Evolutionary conservation across 352 stramenopile genomes (phyloP).

Genomic region (Phytopythium boreale): DNA sequence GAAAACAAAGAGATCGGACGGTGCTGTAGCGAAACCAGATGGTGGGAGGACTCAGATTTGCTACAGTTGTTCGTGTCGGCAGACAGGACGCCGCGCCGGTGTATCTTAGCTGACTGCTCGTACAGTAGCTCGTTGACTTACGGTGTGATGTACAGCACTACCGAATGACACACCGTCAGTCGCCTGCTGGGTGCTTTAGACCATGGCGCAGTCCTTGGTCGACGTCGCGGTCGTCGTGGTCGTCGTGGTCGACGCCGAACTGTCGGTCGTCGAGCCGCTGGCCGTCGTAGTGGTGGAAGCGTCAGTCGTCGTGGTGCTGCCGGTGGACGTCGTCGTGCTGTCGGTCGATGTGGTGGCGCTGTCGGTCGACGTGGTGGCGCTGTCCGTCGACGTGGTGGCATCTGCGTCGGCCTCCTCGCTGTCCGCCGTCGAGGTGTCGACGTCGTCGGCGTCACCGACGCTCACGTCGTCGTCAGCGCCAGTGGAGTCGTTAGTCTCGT

Average conservation of each 20-base stretch:
- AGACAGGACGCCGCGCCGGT: no score
- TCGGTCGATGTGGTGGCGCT: not conserved
- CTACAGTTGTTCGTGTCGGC: no score
- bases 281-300: slow-evolving; percentile 2
- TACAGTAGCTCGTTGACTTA: slow-evolving; percentile 1
- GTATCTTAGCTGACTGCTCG: no score
- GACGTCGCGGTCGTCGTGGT: slow-evolving; percentile 11
- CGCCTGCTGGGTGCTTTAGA: not conserved
- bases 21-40: no score
- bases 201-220: slow-evolving; percentile 29
- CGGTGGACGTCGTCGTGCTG: not conserved
- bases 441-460: slow-evolving; percentile 2
- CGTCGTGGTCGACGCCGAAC: slow-evolving; percentile 7
- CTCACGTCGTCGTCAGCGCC: not conserved
- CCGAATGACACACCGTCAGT: no score
- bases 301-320: slow-evolving; percentile 3
- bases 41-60: no score
- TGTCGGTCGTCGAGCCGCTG: not conserved
- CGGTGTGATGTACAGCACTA: no score
- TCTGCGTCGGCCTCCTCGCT: not conserved
- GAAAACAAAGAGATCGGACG: no score
- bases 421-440: not conserved
- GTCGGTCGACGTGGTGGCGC: not conserved
- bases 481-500: slow-evolving; percentile 1
- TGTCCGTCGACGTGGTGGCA: slow-evolving; percentile 1